These are phyloP conservation scores for Hippophae rhamnoides DNA, from an alignment of 306 rosid species.

Conservation along the genomic window DNA sequence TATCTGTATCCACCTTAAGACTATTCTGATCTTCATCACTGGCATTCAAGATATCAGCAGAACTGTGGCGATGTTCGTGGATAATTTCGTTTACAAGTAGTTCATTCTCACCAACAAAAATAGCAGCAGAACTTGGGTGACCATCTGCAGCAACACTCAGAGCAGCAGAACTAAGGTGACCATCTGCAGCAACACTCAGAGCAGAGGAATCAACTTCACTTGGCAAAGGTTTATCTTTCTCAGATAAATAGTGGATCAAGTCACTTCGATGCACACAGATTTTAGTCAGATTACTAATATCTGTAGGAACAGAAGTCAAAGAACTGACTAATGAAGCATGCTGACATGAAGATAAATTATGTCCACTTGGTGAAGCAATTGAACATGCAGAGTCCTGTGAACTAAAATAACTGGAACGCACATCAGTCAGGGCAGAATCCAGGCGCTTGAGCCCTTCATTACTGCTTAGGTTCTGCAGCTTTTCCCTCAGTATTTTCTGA, in stretches of 20 bases:
- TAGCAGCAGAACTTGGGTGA: conserved; percentile 24
- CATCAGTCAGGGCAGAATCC: conserved; percentile 72
- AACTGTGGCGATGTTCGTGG: conserved; percentile 45
- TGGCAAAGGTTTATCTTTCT: conserved; percentile 28
- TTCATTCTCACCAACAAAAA: conserved; percentile 57
- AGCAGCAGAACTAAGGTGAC: conserved; percentile 18
- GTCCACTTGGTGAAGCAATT: conserved; percentile 18
- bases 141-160: conserved; percentile 11
- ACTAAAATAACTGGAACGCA: conserved; percentile 46
- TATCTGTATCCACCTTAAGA: conserved; percentile 43
- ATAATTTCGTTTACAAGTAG: conserved; percentile 68
- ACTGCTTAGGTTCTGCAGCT: conserved; percentile 69
- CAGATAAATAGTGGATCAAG: conserved; percentile 54
- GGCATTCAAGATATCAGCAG: conserved; percentile 33
- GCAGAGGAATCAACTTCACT: conserved; percentile 14
- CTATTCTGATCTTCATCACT: conserved; percentile 34
- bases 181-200: conserved; percentile 9
- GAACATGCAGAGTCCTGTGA: conserved; percentile 43
- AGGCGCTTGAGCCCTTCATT: conserved; percentile 74
- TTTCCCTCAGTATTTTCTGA: conserved; percentile 65
- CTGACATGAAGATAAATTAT: conserved; percentile 26
- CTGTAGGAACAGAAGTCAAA: conserved; percentile 30
- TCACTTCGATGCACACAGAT: conserved; percentile 24
- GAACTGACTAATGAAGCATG: conserved; percentile 22
- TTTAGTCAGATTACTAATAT: conserved; percentile 23